Evolutionary conservation across 257 asterid species (phyloP), one percentile per base, ranked within the genome.

Genomic region (Solanum raphanifolium): DNA sequence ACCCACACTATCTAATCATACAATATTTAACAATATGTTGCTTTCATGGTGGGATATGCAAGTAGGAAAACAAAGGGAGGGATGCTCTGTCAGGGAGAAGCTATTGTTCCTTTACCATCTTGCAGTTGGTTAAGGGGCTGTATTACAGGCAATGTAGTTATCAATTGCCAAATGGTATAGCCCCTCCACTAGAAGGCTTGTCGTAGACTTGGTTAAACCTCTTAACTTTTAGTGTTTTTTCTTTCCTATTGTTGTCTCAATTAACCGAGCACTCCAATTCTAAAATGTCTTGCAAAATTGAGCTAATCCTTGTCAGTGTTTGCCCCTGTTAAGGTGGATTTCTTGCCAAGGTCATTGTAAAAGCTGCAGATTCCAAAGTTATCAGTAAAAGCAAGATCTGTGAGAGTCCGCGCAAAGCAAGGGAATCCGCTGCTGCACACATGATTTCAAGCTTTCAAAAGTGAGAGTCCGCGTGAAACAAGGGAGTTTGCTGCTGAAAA

Each of bases 381-480:
- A 27, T 48, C 12, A 13, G 58, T 72, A 34, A 38, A 55, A 55
- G 90, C 16, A 46, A 58, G 66, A 31, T 58, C 32, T 34, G 20
- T 55, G 52, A 60, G 21, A 84, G 69, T 39, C 73, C 85, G 18
- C 55, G 41, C 13, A 72, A 84, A 73, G 88, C 90, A 55, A 84
- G 90, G 74, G 87, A 71, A 7, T 84, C 86, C 1, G 90, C 90
- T 84, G 85, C 90, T 13, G 65, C 85, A 38, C 41, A 60, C 32
- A 84, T 88, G 82, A 84, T 88, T 74, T 39, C 86, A 38, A 74
- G 43, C 72, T 65, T 65, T 65, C 31, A 10, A 10, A 43, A 34
- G 27, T 55, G 27, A 60, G 27, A 74, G 55, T 13, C 83, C 81
- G 32, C 39, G n/a, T 12, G 82, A 83, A 72, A 85, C 88, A 52